These are phyloP conservation scores for Hypomyces rosellus DNA, from an alignment of 2,329 filamentous ascomycete species.

Conservation along the genomic window DNA sequence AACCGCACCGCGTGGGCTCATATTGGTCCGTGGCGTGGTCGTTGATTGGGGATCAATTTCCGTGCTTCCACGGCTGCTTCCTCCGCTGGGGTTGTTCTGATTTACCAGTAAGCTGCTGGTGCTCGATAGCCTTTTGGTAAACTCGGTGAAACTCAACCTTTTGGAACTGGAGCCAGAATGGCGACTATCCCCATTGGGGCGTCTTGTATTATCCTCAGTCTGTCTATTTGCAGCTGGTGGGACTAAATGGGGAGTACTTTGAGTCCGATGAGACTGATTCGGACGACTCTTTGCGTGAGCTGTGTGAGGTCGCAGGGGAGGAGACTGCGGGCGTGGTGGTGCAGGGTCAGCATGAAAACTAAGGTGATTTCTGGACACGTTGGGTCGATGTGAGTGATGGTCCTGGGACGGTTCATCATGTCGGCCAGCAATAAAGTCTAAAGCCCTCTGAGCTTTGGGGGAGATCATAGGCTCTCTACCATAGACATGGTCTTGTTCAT, in stretches of 20 bases:
- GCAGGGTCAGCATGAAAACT: slow-evolving; percentile 25
- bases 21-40: slow-evolving; percentile 31
- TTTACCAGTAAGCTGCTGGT: slow-evolving; percentile 54
- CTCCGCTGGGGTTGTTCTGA: slow-evolving; percentile 47
- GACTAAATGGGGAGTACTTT: slow-evolving; percentile 44
- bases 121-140: slow-evolving; percentile 54
- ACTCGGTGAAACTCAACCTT: slow-evolving; percentile 55
- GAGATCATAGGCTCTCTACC: slow-evolving; percentile 31
- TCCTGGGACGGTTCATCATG: slow-evolving; percentile 25
- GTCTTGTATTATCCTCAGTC: slow-evolving; percentile 28
- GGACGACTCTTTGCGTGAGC: slow-evolving; percentile 45
- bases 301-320: slow-evolving; percentile 44
- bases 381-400: slow-evolving; percentile 28
- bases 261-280: slow-evolving; percentile 35
- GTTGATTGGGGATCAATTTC: slow-evolving; percentile 37
- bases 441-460: slow-evolving; percentile 41
- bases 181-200: slow-evolving; percentile 36
- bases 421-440: slow-evolving; percentile 44
- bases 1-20: slow-evolving; percentile 35
- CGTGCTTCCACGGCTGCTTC: slow-evolving; percentile 43
- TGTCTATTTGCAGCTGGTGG: slow-evolving; percentile 21
- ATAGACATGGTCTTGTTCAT: slow-evolving; percentile 22
- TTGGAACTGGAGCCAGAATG: slow-evolving; percentile 49
- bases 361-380: slow-evolving; percentile 25
- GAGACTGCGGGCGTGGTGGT: slow-evolving; percentile 13